A percentile compares a stretch with the other conserved stretches of the same genome.
phyloP scores from a whole-genome alignment of 2,329 filamentous ascomycete species.

The Polychaeton citri region DNA sequence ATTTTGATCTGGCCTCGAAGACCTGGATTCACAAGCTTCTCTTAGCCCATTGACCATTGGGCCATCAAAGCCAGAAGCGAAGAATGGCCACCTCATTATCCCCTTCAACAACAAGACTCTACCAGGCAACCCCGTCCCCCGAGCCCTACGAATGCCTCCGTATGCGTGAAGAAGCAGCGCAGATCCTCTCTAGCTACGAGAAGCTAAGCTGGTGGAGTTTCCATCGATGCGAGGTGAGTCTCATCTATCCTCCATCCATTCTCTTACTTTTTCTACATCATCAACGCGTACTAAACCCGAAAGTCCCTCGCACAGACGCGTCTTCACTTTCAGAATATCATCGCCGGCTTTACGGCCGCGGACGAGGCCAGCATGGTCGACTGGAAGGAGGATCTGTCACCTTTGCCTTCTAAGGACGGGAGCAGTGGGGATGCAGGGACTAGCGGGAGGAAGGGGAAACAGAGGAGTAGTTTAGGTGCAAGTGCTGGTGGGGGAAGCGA shows the following conservation, averaged over 20 bases:
- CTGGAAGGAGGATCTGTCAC: constrained; percentile 16
- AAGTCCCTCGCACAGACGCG: constrained; percentile 21
- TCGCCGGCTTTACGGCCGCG: constrained; percentile 14
- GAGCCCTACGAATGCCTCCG: constrained; percentile 15
- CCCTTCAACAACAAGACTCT: too few species aligned
- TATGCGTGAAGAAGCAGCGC: constrained; percentile 11
- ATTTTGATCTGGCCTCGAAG: too few species aligned
- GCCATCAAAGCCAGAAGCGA: too few species aligned
- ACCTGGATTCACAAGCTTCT: too few species aligned
- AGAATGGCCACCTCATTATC: too few species aligned
- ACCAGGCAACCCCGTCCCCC: constrained; percentile 6
- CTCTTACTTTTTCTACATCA: not conserved
- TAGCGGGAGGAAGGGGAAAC: not conserved
- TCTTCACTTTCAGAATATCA: constrained; percentile 17
- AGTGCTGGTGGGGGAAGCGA: not conserved
- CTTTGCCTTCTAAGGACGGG: constrained; percentile 1
- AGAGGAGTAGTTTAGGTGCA: not conserved
- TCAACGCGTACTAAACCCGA: not conserved
- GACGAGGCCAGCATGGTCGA: constrained; percentile 9
- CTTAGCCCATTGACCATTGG: too few species aligned
- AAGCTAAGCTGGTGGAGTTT: constrained; percentile 17
- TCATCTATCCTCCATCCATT: not conserved
- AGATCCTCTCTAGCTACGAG: constrained; percentile 20
- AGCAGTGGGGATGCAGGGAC: not conserved
- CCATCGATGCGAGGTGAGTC: constrained; percentile 15